phyloP scores from a whole-genome alignment of 2,329 filamentous ascomycete genomes.

The Delphinella strobiligena region DNA sequence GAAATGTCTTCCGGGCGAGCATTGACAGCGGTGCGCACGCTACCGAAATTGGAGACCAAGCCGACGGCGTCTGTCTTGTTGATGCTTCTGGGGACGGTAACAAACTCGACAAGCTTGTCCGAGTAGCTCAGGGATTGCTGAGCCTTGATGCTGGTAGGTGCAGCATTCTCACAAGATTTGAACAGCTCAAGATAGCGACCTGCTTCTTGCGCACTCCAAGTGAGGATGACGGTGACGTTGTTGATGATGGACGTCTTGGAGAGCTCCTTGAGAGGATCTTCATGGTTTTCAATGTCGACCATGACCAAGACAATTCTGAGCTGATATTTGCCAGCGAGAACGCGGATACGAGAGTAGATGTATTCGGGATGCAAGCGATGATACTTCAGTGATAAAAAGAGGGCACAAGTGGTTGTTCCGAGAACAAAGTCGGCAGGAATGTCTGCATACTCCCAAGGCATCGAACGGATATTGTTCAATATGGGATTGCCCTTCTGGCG shows the following conservation, averaged over 20 bases:
- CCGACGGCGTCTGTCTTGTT: constrained; percentile 93
- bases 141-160: constrained; percentile 68
- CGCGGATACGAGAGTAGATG: constrained; percentile 84
- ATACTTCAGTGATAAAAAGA: constrained; percentile 93
- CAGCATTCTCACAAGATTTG: constrained; percentile 86
- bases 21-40: constrained; percentile 74
- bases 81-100: constrained; percentile 77
- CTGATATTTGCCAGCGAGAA: constrained; percentile 73
- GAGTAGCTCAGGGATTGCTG: constrained; percentile 74
- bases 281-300: constrained; percentile 92
- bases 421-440: constrained; percentile 92
- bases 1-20: constrained; percentile 76
- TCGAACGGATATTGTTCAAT: constrained; percentile 64
- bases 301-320: constrained; percentile 78
- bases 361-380: constrained; percentile 96
- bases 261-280: constrained; percentile 77
- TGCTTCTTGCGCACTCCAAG: constrained; percentile 89
- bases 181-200: constrained; percentile 89
- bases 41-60: constrained; percentile 85
- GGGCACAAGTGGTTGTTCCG: constrained; percentile 73
- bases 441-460: constrained; percentile 94
- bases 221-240: constrained; percentile 81
- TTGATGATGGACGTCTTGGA: constrained; percentile 89
- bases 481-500: constrained; percentile 94
- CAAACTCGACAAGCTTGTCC: constrained; percentile 81